Evolutionary conservation across 2,329 filamentous ascomycete species (phyloP).

Genomic region (Lachnellula arida): DNA sequence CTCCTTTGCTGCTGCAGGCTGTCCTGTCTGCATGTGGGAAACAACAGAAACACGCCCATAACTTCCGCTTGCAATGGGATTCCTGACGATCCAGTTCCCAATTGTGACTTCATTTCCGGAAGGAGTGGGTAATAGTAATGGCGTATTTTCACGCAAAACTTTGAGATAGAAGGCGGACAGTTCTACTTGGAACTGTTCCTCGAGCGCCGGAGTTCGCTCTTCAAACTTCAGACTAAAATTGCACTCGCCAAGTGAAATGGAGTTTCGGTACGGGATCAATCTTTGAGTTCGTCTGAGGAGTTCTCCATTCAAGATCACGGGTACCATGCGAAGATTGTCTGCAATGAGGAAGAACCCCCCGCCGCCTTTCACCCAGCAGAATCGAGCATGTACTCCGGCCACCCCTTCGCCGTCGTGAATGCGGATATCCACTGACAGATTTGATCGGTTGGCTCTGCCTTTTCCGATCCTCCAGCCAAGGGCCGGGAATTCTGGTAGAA

Average conservation of each 20-base stretch:
- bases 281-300: conserved; percentile 13
- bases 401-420: conserved; percentile 15
- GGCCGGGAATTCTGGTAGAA: conserved; percentile 12
- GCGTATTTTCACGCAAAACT: conserved; percentile 11
- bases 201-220: conserved; percentile 9
- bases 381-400: conserved; percentile 17
- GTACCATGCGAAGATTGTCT: conserved; percentile 11
- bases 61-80: conserved; percentile 16
- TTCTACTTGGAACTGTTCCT: conserved; percentile 19
- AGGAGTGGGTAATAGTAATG: conserved; percentile 18
- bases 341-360: conserved; percentile 21
- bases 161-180: conserved; percentile 12
- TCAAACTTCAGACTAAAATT: conserved; percentile 18
- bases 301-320: conserved; percentile 20
- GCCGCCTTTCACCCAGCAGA: conserved; percentile 20
- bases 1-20: conserved; percentile 20
- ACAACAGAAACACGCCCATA: conserved; percentile 17
- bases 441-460: conserved; percentile 12
- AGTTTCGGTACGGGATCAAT: conserved; percentile 18
- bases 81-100: conserved; percentile 20
- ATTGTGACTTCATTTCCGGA: conserved; percentile 14
- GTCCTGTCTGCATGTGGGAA: conserved; percentile 15
- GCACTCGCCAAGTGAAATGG: conserved; percentile 18
- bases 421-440: conserved; percentile 17
- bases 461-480: conserved; percentile 21